Evolutionary conservation across 352 stramenopile species (phyloP), one percentile per base, ranked within the genome.

Genomic region (Globisporangium iwayamae): DNA sequence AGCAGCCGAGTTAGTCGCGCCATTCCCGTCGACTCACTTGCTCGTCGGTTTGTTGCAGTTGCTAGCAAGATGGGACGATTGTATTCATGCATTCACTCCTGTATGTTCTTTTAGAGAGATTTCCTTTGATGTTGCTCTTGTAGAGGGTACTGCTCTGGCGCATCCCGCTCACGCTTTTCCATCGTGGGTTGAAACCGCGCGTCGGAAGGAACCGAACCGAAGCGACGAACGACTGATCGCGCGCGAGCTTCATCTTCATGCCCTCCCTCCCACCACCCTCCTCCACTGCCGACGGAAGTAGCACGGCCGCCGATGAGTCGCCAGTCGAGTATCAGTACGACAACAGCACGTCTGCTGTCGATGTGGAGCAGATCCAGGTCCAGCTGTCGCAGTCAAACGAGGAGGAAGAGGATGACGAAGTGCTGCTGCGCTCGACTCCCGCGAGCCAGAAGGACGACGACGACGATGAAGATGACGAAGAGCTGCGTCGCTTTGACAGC

Each of bases 1-100:
- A 75, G 62, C 32, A 85, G 30, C 32, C 54, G 62, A 64, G 73
- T 75, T 16, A 88, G 63, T 51, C 56, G 67, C 48, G 79, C 75
- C 76, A 88, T 88, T 38, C 48, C n/a, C 64, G 60, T 8, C 18
- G 43, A 20, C 28, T 10, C 2, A 10, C 8, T 34, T 58, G 22
- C 22, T 22, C 20, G 28, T 36, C 14, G 53, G 4, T 51, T 55
- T 30, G 28, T 55, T 62, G 22, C 56, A 7, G 11, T 46, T 62
- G 48, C 20, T 32, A n/a, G 30, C 16, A 54, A 48, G 22, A 22
- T n/a, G 39, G 39, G 28, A 7, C 34, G 14, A 14, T 13, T 10
- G 30, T 11, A 30, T n/a, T 28, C 45, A 53, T 2, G n/a, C 50
- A 56, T 57, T 30, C 30, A 57, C 16, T 41, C 16, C 32, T 13